Evolutionary conservation across 1,284 basidiomycete species (phyloP), one percentile per base, ranked within the genome.

Genomic region (Tetrapyrgos nigripes): DNA sequence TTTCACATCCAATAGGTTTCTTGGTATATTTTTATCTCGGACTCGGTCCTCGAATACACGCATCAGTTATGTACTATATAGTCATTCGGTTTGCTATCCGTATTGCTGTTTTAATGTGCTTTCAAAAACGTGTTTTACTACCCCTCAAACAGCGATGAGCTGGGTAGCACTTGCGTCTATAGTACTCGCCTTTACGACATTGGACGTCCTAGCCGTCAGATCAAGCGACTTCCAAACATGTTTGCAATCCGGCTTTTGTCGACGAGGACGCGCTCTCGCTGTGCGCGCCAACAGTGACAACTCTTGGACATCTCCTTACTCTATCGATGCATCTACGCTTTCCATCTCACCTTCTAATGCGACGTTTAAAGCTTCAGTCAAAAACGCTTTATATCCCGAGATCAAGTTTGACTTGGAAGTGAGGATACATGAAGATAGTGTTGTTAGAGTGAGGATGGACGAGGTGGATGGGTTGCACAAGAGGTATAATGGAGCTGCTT

Each of bases 171-270:
- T 61, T 37, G 55, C 44, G 14, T 24, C 54, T 27, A 45, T 40
- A 37, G 31, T 57, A n/a, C 46, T 61, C 4, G 14, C 53, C 17
- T n/a, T n/a, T n/a, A 26, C 46, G 26, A 29, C 48, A 43, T 57
- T 54, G n/a, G n/a, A n/a, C n/a, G 65, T 70, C 1, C 64, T 83
- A 24, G 86, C 88, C 26, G 84, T 92, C 71, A 92, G 91, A 73
- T 74, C 81, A 40, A 83, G 89, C 60, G 93, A 97, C 74, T 97
- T 96, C 82, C 97, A 97, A 76, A 93, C 87, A 61, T 97, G 96
- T 71, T 83, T 84, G 19, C 93, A 97, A 73, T 86, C 93, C 1
- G 93, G 92, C 14, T 97, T 98, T 78, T 97, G 96, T 78, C 86
- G 92, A 50, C 83, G 95, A 62, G 92, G 94, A 53, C 87, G 95